Percentiles rank a stretch among this genome's conserved stretches.
phyloP scores from a whole-genome alignment of 805 yeast genomes.

The Candida vaughaniae region DNA sequence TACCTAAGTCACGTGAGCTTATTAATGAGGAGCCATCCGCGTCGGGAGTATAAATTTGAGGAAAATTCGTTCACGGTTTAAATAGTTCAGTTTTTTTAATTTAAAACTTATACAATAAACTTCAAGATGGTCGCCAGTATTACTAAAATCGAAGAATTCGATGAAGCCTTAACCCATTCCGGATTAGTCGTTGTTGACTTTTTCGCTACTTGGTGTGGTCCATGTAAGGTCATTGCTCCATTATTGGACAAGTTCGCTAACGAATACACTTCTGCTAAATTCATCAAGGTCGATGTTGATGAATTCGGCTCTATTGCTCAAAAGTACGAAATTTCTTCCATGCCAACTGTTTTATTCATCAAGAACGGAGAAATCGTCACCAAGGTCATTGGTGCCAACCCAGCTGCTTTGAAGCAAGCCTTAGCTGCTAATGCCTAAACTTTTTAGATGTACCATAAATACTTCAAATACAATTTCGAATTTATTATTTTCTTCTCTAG shows the following conservation, averaged over 20 bases:
- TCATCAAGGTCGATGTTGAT: conserved; percentile 92
- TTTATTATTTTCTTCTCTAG: too few relatives aligned
- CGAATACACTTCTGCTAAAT: conserved; percentile 65
- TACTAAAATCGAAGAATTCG: conserved; percentile 54
- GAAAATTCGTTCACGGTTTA: not conserved
- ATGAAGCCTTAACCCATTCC: conserved; percentile 56
- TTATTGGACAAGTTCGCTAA: conserved; percentile 76
- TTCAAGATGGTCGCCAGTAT: conserved; percentile 37
- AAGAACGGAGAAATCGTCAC: conserved; percentile 78
- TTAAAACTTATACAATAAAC: not conserved
- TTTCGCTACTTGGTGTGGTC: conserved; percentile 98
- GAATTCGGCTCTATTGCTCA: conserved; percentile 74
- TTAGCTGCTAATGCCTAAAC: conserved; percentile 50
- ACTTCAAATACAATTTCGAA: not conserved
- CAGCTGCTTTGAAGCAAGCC: conserved; percentile 74
- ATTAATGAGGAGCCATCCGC: conserved; percentile 2
- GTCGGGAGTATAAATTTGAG: conserved; percentile 3
- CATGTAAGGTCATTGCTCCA: conserved; percentile 97
- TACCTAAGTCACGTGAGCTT: conserved; percentile 7
- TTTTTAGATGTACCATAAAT: conserved; percentile 1
- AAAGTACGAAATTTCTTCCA: conserved; percentile 53
- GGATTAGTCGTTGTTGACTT: conserved; percentile 91
- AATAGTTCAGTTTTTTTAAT: not conserved
- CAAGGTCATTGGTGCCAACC: conserved; percentile 88
- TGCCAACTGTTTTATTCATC: conserved; percentile 71